Percentiles rank a stretch among this genome's conserved stretches.
These are phyloP conservation scores for Striga hermonthica DNA, from an alignment of 305 asterid species.

Conservation along the genomic window DNA sequence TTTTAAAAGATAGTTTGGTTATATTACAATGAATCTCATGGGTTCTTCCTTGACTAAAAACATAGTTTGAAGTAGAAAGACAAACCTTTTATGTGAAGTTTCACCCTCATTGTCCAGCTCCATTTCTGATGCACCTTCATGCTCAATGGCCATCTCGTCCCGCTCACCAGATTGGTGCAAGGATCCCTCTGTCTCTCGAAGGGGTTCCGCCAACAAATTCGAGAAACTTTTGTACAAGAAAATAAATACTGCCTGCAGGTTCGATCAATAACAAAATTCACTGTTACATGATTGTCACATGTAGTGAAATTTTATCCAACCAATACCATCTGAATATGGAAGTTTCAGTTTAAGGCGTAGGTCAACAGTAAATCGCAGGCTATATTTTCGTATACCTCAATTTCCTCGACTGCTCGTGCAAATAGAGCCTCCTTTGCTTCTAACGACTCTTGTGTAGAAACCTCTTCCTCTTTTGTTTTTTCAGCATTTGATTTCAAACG, in stretches of 20 bases:
- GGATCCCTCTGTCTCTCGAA: constrained; percentile 65
- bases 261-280: constrained; percentile 29
- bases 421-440: constrained; percentile 94
- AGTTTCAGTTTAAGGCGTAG: not conserved
- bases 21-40: not conserved
- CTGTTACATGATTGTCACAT: not conserved
- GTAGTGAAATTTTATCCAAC: constrained; percentile 2
- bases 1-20: not conserved
- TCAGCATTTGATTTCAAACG: constrained; percentile 73
- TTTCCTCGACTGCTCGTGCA: constrained; percentile 72
- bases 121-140: constrained; percentile 63
- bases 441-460: constrained; percentile 64
- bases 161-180: constrained; percentile 46
- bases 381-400: constrained; percentile 53
- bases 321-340: not conserved
- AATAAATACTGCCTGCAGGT: constrained; percentile 67
- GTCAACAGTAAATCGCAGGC: not conserved
- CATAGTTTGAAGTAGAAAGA: constrained; percentile 20
- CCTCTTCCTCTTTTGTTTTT: constrained; percentile 65
- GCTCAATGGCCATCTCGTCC: constrained; percentile 80
- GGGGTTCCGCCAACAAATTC: constrained; percentile 70
- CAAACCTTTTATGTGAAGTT: constrained; percentile 57
- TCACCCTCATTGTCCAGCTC: constrained; percentile 70
- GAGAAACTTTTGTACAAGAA: constrained; percentile 70
- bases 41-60: not conserved